Conservation (phyloP, 2,329 filamentous ascomycete genomes). For the Ophiocordyceps robertsii region DNA sequence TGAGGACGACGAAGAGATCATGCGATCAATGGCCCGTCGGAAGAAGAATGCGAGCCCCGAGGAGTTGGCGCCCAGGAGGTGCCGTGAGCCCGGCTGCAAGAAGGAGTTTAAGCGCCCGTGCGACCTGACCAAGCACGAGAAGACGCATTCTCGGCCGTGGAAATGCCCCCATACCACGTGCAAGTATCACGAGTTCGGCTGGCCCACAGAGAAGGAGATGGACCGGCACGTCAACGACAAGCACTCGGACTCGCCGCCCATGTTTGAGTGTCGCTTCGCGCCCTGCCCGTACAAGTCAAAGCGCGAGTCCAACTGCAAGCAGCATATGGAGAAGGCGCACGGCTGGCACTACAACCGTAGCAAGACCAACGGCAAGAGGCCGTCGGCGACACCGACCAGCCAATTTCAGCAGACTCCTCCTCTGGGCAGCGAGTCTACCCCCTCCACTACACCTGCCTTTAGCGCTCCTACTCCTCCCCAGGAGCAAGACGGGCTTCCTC, state of each 20-base stretch:
- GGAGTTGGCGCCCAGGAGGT: conserved; percentile 68
- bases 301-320: conserved; percentile 92
- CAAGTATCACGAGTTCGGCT: conserved; percentile 83
- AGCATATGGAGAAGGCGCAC: conserved; percentile 97
- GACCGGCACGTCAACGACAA: conserved; percentile 95
- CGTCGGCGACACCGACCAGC: conserved; percentile 28
- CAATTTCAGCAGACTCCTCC: conserved; percentile 41
- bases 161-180: conserved; percentile 75
- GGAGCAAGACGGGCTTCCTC: conserved; percentile 22
- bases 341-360: conserved; percentile 82
- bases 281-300: conserved; percentile 91
- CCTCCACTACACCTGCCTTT: conserved; percentile 36
- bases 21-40: conserved; percentile 87
- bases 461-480: conserved; percentile 46
- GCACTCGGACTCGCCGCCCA: conserved; percentile 65
- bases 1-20: conserved; percentile 68
- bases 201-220: conserved; percentile 96
- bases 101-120: conserved; percentile 97
- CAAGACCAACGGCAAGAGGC: conserved; percentile 74
- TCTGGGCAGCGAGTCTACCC: conserved; percentile 48
- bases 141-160: conserved; percentile 92
- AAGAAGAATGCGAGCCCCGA: conserved; percentile 86
- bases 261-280: conserved; percentile 72
- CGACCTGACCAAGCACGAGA: conserved; percentile 95
- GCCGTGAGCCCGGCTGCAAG: conserved; percentile 60